These are phyloP conservation scores for Salix suchowensis DNA, from an alignment of 345 rosid species.

Conservation along the genomic window DNA sequence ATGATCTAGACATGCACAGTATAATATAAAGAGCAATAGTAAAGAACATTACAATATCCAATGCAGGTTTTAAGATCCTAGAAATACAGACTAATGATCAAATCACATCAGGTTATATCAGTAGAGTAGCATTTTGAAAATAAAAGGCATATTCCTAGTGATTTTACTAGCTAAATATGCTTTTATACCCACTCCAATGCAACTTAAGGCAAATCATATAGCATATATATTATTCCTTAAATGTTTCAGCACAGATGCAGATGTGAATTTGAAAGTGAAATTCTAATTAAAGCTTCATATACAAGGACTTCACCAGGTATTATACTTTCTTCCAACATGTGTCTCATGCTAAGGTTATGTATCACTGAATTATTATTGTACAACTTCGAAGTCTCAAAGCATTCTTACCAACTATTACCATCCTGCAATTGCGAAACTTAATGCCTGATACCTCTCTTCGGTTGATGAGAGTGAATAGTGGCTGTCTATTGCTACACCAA, in stretches of 20 bases:
- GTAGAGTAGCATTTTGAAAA: background rate
- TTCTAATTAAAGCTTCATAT: constrained; percentile 24
- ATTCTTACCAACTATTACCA: constrained; percentile 94
- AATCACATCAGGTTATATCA: background rate
- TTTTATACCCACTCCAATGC: constrained; percentile 5
- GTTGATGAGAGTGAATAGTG: constrained; percentile 60
- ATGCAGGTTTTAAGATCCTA: background rate
- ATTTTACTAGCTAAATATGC: background rate
- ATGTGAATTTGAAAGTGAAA: constrained; percentile 1
- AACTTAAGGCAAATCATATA: constrained; percentile 6
- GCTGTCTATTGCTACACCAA: constrained; percentile 94
- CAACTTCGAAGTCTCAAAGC: constrained; percentile 63
- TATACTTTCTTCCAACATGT: constrained; percentile 29
- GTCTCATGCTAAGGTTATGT: constrained; percentile 42
- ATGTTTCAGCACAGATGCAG: constrained; percentile 27
- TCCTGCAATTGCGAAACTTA: constrained; percentile 66
- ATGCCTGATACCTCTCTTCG: constrained; percentile 89
- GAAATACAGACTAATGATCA: background rate
- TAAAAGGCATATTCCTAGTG: background rate
- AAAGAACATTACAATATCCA: background rate
- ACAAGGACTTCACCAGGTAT: constrained; percentile 30
- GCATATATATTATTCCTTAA: constrained; percentile 21
- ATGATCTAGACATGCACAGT: background rate
- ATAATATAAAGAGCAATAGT: background rate
- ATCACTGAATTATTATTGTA: constrained; percentile 54